Evolutionary conservation across 345 rosid genomes (phyloP), one percentile per base, ranked within the genome.

Genomic region (Brassica cretica): DNA sequence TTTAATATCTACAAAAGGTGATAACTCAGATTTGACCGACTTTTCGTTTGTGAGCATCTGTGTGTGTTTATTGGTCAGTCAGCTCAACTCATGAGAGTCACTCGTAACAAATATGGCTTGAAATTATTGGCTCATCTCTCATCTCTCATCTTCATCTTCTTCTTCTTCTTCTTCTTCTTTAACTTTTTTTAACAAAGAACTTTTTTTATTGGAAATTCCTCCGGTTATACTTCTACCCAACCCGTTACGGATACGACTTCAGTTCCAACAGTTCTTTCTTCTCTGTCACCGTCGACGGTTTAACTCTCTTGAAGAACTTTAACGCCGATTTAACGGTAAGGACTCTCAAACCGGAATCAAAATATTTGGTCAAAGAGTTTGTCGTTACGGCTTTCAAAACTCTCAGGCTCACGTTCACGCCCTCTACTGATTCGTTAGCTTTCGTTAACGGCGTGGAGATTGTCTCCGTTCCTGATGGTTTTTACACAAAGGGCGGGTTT

Each of bases 371-470:
- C 12, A 76, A 62, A 55, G 88, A 86, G 72, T 86, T 65, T 2
- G 61, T 59, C 2, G 0, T 86, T 2, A 72, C 71, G 0, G 78
- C 74, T 27, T 0, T 35, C 56, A 62, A 63, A 61, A 16, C n/a
- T 4, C 37, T 87, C 27, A 83, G 70, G 44, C 33, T 89, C 25
- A 80, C 81, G 0, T 85, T 89, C 74, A 60, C 4, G 6, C 88
- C 89, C 0, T 78, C 41, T 9, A 8, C 49, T 0, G 60, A 21
- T 4, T 53, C 87, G 3, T 73, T 58, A 30, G 86, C 81, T 24
- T 84, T 84, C 15, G 58, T 84, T 21, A 84, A 81, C 32, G 86
- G 86, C 0, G 35, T 84, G n/a, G 81, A 81, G 58, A 79, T 84
- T 10, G 77, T 81, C 35, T 76, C 86, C 74, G 70, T 76, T 69